These are phyloP conservation scores for Limonium bicolor DNA, from an alignment of 148 eudicot genomes.

Conservation along the genomic window DNA sequence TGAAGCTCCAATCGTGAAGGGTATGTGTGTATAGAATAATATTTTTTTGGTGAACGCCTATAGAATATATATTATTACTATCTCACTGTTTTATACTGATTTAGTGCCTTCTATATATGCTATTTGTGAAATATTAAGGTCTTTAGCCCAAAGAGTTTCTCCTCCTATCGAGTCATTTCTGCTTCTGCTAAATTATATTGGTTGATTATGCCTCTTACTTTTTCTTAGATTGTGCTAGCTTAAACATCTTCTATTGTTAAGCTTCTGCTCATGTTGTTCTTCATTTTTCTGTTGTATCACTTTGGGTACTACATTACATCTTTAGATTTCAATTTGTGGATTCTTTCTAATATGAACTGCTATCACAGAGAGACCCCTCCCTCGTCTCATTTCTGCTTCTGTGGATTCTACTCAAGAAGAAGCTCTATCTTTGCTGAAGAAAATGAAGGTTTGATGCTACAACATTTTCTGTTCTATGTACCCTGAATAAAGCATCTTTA, in stretches of 20 bases:
- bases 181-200: no score
- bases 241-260: no score
- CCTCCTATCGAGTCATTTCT: no score
- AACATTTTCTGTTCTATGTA: constrained; percentile 1
- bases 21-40: constrained; percentile 15
- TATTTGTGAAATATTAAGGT: no score
- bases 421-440: constrained; percentile 51
- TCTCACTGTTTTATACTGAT: no score
- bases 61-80: background rate
- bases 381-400: constrained; percentile 32
- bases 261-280: no score
- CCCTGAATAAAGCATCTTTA: background rate
- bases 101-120: no score
- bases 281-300: no score
- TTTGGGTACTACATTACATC: no score
- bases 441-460: constrained; percentile 57
- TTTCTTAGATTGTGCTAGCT: no score
- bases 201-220: no score
- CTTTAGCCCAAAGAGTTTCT: no score
- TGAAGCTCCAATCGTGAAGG: constrained; percentile 15
- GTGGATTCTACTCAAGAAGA: constrained; percentile 73
- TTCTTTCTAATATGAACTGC: constrained; percentile 1
- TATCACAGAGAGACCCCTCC: constrained; percentile 25
- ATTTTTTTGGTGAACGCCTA: background rate
- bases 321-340: background rate